A percentile compares a stretch with the other conserved stretches of the same genome.
Conservation (phyloP, 768 basidiomycete genomes). For the Russula sp. region DNA sequence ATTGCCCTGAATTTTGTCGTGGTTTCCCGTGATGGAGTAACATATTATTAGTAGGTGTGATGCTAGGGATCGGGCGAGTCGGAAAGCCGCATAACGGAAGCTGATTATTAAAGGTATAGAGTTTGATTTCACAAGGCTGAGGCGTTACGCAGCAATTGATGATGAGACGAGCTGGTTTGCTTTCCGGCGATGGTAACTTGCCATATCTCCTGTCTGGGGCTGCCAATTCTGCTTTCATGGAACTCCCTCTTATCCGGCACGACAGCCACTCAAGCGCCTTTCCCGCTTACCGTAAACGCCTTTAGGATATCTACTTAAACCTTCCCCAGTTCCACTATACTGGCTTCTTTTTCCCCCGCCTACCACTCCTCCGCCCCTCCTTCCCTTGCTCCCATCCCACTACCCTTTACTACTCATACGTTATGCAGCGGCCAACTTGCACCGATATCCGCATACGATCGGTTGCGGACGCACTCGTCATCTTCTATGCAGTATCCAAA, state of each 20-base stretch:
- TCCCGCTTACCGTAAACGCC: constrained; percentile 31
- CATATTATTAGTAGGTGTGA: no score
- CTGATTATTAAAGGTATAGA: constrained; percentile 33
- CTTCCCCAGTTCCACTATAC: constrained; percentile 8
- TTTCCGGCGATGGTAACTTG: constrained; percentile 24
- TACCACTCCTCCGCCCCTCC: neutral
- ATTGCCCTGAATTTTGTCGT: constrained; percentile 22
- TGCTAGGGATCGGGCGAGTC: constrained; percentile 21
- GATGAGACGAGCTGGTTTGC: constrained; percentile 10
- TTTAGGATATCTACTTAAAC: constrained; percentile 28
- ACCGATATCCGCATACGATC: constrained; percentile 59
- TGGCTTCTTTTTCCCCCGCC: constrained; percentile 18
- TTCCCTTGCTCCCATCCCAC: constrained; percentile 1
- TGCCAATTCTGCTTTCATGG: constrained; percentile 29
- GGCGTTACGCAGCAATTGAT: constrained; percentile 18
- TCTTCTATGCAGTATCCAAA: constrained; percentile 69
- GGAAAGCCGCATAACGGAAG: constrained; percentile 25
- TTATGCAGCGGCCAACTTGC: constrained; percentile 70
- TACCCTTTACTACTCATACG: neutral
- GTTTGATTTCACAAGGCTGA: constrained; percentile 28
- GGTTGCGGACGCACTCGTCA: constrained; percentile 63
- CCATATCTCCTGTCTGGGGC: constrained; percentile 26
- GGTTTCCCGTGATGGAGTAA: neutral
- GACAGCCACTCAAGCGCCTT: constrained; percentile 14
- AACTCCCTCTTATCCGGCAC: constrained; percentile 29